Base-by-base conservation (phyloP, 371 early-diverging fungal species). In the Rhizopus microsporus region DNA sequence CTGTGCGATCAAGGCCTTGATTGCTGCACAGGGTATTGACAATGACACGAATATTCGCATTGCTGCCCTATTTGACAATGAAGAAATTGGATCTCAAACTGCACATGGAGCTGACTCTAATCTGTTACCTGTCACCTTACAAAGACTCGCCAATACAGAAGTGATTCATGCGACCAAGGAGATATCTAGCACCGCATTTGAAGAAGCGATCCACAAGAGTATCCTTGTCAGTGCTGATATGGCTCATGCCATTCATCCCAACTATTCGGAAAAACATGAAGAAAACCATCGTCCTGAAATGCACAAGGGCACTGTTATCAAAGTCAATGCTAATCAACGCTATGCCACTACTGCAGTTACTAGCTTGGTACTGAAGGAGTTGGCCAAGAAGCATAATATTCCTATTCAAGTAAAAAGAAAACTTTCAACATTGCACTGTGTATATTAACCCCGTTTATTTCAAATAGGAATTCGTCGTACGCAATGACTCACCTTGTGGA, bases 61-160 rank as follows among this genome's bases (percentile, higher is more conserved):
- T 56, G 83, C 93, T 16, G 85, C 91, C 10, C 81, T 97, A 10
- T 99, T 98, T 67, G 99, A 98, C 72, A 95, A 97, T 75, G 99
- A 99, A 77, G 99, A 99, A 65, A 86, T 98, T 45, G 99, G 99
- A n/a, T 95, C 95, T 35, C 72, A 71, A n/a, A 90, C 95, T 23
- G 95, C 96, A 5, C 88, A 94, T 60, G 99, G 99, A 44, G 99
- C 99, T 15, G 92, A 92, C 66, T 95, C 96, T 7, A 88, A 90
- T 56, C 74, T 97, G 60, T 75, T 97, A 42, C 93, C 90, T 46
- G 65, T 81, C 8, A 83, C 90, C 6, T 64, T 94, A 38, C 82
- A 85, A 54, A 82, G 93, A 48, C 65, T 90, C 43, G 65, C 67
- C 7, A 69, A 62, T 17, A 75, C 75, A 10, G 62, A 74, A 33